A percentile compares a stretch with the other conserved stretches of the same genome.
These are phyloP conservation scores for Saccharum officinarum DNA, from an alignment of 176 grass and related monocot genomes.

Conservation along the genomic window DNA sequence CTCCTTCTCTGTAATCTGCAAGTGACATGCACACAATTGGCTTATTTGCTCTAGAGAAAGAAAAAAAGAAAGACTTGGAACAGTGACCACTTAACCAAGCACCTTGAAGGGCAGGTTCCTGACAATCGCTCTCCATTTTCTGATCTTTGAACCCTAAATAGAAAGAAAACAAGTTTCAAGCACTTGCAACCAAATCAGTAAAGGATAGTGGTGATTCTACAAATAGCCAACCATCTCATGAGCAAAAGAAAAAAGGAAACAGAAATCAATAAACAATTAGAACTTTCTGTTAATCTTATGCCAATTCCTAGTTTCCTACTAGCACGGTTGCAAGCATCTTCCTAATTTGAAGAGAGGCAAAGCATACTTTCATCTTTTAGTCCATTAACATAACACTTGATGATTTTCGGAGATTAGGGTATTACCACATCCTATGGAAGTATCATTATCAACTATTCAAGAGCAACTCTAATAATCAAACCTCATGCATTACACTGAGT, in stretches of 20 bases:
- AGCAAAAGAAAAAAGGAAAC: not conserved
- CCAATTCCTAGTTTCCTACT: not conserved
- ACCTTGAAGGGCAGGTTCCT: slow-evolving; percentile 99
- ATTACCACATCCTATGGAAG: not conserved
- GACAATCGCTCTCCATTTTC: slow-evolving; percentile 91
- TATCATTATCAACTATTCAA: not conserved
- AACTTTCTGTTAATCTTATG: not conserved
- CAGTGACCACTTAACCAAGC: slow-evolving; percentile 14
- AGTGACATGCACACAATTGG: slow-evolving; percentile 27
- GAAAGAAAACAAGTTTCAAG: slow-evolving; percentile 27
- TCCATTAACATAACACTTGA: not conserved
- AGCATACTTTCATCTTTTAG: not conserved
- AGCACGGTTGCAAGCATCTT: slow-evolving; percentile 3
- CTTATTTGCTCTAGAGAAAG: slow-evolving; percentile 1
- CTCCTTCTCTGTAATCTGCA: slow-evolving; percentile 71
- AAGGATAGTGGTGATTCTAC: not conserved
- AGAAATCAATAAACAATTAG: not conserved
- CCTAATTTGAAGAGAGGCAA: not conserved
- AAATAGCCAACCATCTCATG: slow-evolving; percentile 11
- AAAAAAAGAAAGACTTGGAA: not conserved
- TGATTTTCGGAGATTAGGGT: not conserved
- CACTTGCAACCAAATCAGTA: slow-evolving; percentile 11
- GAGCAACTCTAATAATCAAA: not conserved
- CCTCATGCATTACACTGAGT: not conserved
- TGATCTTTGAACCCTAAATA: slow-evolving; percentile 82